Percentiles rank a stretch among this genome's conserved stretches.
These are phyloP conservation scores for Chamaecyparis obtusa DNA, from an alignment of 75 land plant genomes.

Conservation along the genomic window DNA sequence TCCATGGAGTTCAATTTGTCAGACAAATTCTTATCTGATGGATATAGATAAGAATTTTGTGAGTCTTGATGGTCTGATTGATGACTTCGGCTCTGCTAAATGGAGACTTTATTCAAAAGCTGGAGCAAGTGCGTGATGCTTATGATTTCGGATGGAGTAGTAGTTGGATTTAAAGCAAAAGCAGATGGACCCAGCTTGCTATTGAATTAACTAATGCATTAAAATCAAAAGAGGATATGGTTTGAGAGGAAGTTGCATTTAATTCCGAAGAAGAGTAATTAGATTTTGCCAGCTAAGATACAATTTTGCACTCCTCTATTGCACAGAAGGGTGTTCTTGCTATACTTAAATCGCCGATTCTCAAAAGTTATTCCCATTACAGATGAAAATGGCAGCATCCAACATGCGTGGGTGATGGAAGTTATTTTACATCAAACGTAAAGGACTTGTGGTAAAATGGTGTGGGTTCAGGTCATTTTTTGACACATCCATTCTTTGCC, in stretches of 20 bases:
- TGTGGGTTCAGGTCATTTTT: neutral
- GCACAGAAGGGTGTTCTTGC: neutral
- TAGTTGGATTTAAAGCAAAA: slow-evolving; percentile 1
- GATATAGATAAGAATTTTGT: neutral
- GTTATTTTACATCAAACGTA: neutral
- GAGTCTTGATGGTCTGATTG: neutral
- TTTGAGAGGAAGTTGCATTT: neutral
- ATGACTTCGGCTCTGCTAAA: neutral
- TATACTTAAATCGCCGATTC: neutral
- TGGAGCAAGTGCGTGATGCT: neutral
- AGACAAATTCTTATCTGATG: neutral
- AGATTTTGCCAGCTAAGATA: neutral
- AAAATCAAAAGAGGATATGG: slow-evolving; percentile 1
- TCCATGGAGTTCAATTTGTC: neutral
- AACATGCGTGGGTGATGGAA: neutral
- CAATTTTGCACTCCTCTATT: neutral
- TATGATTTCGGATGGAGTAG: neutral
- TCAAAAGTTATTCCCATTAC: neutral
- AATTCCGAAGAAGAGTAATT: neutral
- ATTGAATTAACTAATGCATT: neutral
- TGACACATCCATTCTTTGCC: neutral
- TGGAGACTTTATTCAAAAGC: neutral
- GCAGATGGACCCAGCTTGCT: neutral
- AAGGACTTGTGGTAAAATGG: neutral
- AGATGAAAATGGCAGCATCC: neutral